phyloP scores from a whole-genome alignment of 2,329 filamentous ascomycete species.

The Gliomastix tumulicola region DNA sequence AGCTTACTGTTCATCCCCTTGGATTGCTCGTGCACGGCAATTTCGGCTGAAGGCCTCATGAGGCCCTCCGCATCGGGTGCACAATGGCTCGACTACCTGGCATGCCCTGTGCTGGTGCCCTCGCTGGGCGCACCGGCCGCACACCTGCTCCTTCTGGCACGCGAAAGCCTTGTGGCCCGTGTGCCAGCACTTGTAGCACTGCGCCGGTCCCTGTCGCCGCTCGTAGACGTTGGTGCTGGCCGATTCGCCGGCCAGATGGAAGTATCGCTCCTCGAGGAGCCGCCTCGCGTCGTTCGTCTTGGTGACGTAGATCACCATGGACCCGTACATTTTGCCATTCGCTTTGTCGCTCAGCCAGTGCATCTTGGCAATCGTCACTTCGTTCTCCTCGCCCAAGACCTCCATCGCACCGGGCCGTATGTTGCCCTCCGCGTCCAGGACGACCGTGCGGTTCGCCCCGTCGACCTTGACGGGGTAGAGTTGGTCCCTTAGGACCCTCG shows the following conservation, averaged over 20 bases:
- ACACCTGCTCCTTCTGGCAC: constrained; percentile 5
- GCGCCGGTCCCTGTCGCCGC: constrained; percentile 1
- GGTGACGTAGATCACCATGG: constrained; percentile 10
- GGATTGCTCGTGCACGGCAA: neutral
- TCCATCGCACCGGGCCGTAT: constrained; percentile 8
- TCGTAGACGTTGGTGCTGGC: constrained; percentile 3
- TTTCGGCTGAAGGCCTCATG: constrained; percentile 5
- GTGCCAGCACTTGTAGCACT: constrained; percentile 5
- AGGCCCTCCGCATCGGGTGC: constrained; percentile 1
- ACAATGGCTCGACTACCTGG: neutral
- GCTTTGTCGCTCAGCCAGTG: constrained; percentile 13
- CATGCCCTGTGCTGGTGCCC: neutral
- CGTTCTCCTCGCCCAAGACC: constrained; percentile 12
- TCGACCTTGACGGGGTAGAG: constrained; percentile 16
- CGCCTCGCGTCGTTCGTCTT: constrained; percentile 4
- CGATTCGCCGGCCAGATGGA: constrained; percentile 4
- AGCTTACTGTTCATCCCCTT: neutral
- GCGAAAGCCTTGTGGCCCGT: constrained; percentile 6
- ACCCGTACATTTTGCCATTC: constrained; percentile 11
- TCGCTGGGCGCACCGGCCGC: constrained; percentile 2
- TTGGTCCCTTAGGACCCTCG: constrained; percentile 12
- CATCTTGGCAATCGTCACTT: constrained; percentile 12
- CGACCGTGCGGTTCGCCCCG: constrained; percentile 10
- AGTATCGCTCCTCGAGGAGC: constrained; percentile 5
- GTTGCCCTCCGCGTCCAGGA: constrained; percentile 11